phyloP scores from a whole-genome alignment of 345 rosid species.

The Heritiera littoralis region DNA sequence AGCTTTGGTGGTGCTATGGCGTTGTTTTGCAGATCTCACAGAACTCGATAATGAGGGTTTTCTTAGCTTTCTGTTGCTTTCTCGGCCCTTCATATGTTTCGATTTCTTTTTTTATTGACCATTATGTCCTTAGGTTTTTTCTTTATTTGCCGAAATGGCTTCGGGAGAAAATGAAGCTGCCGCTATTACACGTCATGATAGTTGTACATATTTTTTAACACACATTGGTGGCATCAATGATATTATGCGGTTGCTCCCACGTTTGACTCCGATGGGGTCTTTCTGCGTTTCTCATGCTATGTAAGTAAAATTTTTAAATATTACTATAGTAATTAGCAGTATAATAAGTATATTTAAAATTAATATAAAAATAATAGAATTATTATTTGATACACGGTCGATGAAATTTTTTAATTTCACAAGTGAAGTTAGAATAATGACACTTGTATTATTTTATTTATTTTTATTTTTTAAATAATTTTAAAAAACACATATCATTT shows the following conservation, averaged over 20 bases:
- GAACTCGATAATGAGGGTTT: slow-evolving; percentile 63
- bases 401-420: no score
- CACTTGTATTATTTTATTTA: no score
- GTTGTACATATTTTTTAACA: slow-evolving; percentile 30
- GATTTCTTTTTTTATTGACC: slow-evolving; percentile 42
- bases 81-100: slow-evolving; percentile 61
- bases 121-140: slow-evolving; percentile 31
- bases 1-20: slow-evolving; percentile 1
- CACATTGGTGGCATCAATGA: neutral
- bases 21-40: slow-evolving; percentile 66
- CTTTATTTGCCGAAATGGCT: slow-evolving; percentile 26
- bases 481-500: no score
- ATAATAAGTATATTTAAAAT: no score
- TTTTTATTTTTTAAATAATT: no score
- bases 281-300: neutral
- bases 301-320: no score
- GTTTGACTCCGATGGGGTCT: neutral
- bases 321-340: no score
- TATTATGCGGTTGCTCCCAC: neutral
- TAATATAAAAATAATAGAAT: no score
- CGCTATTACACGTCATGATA: slow-evolving; percentile 46
- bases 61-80: slow-evolving; percentile 49
- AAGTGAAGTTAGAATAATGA: no score
- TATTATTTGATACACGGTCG: no score
- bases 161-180: slow-evolving; percentile 44